Evolutionary conservation across 2,329 filamentous ascomycete species (phyloP).

Genomic region (Teratosphaeria gauchensis): DNA sequence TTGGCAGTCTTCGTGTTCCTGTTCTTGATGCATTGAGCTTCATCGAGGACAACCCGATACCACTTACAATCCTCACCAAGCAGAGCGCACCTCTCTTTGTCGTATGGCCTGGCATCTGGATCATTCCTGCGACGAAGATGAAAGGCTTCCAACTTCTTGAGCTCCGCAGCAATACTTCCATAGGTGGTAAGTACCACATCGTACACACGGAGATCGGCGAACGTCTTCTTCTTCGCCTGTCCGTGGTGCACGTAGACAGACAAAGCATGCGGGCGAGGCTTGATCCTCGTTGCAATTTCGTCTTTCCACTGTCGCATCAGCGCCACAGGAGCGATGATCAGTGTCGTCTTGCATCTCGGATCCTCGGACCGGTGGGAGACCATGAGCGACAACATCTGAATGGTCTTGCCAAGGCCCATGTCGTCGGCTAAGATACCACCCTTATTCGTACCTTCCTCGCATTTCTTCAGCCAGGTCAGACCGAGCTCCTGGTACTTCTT

Average conservation of each 20-base stretch:
- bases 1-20: constrained; percentile 51
- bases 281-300: constrained; percentile 65
- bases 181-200: constrained; percentile 76
- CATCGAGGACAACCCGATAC: constrained; percentile 62
- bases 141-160: constrained; percentile 49
- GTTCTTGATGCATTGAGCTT: constrained; percentile 76
- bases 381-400: constrained; percentile 72
- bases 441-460: constrained; percentile 61
- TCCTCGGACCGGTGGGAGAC: constrained; percentile 55
- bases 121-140: constrained; percentile 41
- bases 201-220: constrained; percentile 51
- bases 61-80: constrained; percentile 50
- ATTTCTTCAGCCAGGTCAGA: constrained; percentile 64
- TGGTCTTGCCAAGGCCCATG: constrained; percentile 78
- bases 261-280: constrained; percentile 44
- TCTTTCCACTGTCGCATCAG: constrained; percentile 76
- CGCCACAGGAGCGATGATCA: constrained; percentile 73
- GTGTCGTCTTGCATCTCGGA: constrained; percentile 57
- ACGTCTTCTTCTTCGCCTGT: constrained; percentile 46
- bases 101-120: constrained; percentile 26
- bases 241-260: constrained; percentile 62
- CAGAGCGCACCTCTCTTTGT: constrained; percentile 23
- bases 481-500: constrained; percentile 78
- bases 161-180: constrained; percentile 58
- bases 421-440: constrained; percentile 71